Percentiles rank a stretch among this genome's conserved stretches.
Evolutionary conservation across 805 yeast genomes (phyloP).

Genomic region (Kodamaea leandrae): DNA sequence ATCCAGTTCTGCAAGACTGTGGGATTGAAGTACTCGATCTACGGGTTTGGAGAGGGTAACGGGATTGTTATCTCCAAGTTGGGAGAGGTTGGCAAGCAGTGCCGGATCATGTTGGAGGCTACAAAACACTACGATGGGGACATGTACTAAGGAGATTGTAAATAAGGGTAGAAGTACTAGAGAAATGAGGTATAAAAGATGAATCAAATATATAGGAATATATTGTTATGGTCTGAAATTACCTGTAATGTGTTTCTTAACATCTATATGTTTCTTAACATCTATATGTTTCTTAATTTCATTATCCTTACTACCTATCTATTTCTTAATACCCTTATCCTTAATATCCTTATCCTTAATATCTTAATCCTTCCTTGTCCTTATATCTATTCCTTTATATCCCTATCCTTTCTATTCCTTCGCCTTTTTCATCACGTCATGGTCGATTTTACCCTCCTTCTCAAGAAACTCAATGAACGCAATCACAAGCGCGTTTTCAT

Average conservation of each 20-base stretch:
- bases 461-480: conserved; percentile 40
- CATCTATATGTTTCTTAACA: no score
- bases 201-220: no score
- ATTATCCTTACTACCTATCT: no score
- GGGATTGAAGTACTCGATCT: conserved; percentile 77
- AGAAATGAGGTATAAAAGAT: no score
- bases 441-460: conserved; percentile 27
- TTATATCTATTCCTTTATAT: no score
- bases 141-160: conserved; percentile 25
- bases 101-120: conserved; percentile 71
- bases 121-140: conserved; percentile 60
- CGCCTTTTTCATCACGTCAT: conserved; percentile 17
- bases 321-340: no score
- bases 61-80: conserved; percentile 64
- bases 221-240: no score
- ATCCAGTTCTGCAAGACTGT: conserved; percentile 71
- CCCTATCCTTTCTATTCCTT: background rate
- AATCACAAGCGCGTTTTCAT: conserved; percentile 40
- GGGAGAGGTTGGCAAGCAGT: conserved; percentile 77
- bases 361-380: no score
- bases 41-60: conserved; percentile 81
- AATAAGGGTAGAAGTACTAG: background rate
- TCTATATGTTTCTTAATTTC: no score
- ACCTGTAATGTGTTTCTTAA: no score
- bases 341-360: no score